These are phyloP conservation scores for Pseudogymnoascus sp. DNA, from an alignment of 2,329 filamentous ascomycete species.

Conservation along the genomic window DNA sequence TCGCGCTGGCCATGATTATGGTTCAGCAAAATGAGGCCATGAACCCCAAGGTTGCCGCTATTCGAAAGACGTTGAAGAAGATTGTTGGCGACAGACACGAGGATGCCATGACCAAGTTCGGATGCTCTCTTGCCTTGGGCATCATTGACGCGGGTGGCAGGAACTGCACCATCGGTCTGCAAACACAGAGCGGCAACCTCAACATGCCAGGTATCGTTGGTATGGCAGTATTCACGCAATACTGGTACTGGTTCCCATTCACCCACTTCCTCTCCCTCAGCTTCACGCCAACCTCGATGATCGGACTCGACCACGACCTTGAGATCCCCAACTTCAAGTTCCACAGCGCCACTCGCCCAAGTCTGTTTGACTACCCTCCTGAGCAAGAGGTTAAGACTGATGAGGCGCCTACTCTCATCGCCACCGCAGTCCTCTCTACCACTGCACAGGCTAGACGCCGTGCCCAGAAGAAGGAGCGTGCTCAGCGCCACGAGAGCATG, in stretches of 20 bases:
- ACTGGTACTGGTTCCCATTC: conserved; percentile 99
- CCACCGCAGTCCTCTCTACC: conserved; percentile 90
- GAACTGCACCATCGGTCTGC: conserved; percentile 95
- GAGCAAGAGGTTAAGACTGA: conserved; percentile 93
- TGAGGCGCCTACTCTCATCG: conserved; percentile 86
- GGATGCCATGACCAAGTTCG: conserved; percentile 99
- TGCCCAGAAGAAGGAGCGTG: conserved; percentile 87
- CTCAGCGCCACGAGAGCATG: conserved; percentile 88
- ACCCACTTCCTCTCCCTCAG: conserved; percentile 94
- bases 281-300: conserved; percentile 94
- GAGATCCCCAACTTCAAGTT: conserved; percentile 94
- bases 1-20: conserved; percentile 94
- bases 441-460: conserved; percentile 94
- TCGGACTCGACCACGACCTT: conserved; percentile 86
- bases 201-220: conserved; percentile 98
- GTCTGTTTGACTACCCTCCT: conserved; percentile 94
- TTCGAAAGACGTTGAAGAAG: conserved; percentile 90
- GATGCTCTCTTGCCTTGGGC: conserved; percentile 83
- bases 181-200: conserved; percentile 95
- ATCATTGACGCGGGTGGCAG: conserved; percentile 97
- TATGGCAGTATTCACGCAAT: conserved; percentile 96
- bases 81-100: conserved; percentile 91
- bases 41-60: conserved; percentile 89
- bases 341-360: conserved; percentile 88
- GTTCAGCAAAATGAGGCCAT: conserved; percentile 98